Evolutionary conservation across 2,329 filamentous ascomycete species (phyloP).

Genomic region (Elsinoe necatrix): DNA sequence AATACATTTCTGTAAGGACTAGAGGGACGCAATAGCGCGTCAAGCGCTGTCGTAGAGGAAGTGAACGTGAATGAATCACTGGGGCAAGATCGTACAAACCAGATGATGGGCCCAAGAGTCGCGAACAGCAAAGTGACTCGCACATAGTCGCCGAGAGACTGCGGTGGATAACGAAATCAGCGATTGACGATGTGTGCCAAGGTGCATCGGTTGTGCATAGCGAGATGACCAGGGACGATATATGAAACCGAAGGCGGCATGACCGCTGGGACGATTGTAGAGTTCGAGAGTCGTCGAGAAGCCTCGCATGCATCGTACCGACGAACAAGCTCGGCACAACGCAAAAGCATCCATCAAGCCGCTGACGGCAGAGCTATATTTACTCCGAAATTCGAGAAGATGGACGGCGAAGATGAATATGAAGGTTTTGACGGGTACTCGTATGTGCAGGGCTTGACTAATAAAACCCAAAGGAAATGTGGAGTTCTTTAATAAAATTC

Average conservation of each 20-base stretch:
- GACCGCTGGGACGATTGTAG: not conserved
- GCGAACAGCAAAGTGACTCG: not conserved
- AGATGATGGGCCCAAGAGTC: not conserved
- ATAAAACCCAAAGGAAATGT: no score
- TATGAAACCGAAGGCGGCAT: not conserved
- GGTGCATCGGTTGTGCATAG: slow-evolving; percentile 9
- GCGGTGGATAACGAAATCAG: not conserved
- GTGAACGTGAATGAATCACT: not conserved
- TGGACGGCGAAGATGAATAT: no score
- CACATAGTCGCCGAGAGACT: not conserved
- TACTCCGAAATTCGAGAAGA: no score
- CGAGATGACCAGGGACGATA: slow-evolving; percentile 1
- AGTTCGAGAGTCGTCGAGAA: no score
- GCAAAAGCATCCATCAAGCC: no score
- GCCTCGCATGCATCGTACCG: no score
- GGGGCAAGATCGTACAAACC: not conserved
- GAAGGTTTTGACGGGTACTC: no score
- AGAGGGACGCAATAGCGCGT: not conserved
- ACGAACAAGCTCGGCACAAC: no score
- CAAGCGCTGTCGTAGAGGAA: not conserved
- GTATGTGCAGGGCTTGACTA: no score
- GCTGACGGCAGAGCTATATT: no score
- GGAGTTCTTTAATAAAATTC: no score
- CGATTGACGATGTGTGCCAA: not conserved
- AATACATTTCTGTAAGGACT: not conserved